Percentiles rank a stretch among this genome's conserved stretches.
phyloP scores from a whole-genome alignment of 768 basidiomycete genomes.

The Leccinum longicurvipes region DNA sequence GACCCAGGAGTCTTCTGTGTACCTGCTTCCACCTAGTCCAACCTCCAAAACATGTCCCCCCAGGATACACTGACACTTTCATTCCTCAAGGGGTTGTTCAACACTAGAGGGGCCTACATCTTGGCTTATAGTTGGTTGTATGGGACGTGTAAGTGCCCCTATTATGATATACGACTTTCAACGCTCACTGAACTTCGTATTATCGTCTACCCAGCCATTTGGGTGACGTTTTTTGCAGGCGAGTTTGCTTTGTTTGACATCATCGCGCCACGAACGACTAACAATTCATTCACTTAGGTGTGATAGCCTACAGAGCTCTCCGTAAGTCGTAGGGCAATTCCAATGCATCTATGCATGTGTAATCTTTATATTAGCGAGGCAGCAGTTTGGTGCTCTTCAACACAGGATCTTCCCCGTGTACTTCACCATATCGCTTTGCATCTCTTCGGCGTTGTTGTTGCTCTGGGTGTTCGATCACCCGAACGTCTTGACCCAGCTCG shows the following conservation, averaged over 20 bases:
- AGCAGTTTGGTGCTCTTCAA: constrained; percentile 72
- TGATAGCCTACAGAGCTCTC: constrained; percentile 58
- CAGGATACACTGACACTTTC: not conserved
- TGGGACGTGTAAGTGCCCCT: constrained; percentile 59
- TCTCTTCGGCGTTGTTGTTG: constrained; percentile 53
- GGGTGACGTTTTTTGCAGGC: constrained; percentile 71
- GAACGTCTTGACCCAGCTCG: constrained; percentile 46
- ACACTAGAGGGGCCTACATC: constrained; percentile 36
- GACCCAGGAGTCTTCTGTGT: too few relatives aligned
- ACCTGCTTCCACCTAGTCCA: not conserved
- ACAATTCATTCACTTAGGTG: constrained; percentile 34
- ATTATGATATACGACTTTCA: not conserved
- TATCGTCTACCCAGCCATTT: constrained; percentile 36
- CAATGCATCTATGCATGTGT: not conserved
- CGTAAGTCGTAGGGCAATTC: constrained; percentile 37
- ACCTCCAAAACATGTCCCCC: not conserved
- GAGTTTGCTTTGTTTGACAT: not conserved
- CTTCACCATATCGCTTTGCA: constrained; percentile 56
- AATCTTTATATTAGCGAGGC: constrained; percentile 53
- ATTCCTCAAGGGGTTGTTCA: not conserved
- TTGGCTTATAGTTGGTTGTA: constrained; percentile 61
- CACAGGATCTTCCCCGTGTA: constrained; percentile 74
- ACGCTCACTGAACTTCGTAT: not conserved
- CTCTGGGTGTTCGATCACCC: constrained; percentile 60
- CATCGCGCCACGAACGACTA: not conserved